Percentiles rank a stretch among this genome's conserved stretches.
Evolutionary conservation across 176 grass and related monocot species (phyloP).

Genomic region (Saccharum spontaneum): DNA sequence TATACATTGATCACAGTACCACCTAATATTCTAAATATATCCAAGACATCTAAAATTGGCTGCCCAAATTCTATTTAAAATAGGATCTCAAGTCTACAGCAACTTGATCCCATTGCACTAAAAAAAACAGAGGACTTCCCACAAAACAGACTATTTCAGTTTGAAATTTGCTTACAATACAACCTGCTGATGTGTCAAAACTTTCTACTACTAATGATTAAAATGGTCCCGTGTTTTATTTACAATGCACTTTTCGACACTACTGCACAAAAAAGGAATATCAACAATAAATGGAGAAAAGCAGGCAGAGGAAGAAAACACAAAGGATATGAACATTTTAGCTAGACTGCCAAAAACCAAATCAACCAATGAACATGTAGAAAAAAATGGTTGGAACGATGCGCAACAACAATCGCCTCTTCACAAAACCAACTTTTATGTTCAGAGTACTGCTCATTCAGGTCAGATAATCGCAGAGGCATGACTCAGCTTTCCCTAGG

Average conservation of each 20-base stretch:
- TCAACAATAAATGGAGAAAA: not conserved
- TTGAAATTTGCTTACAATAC: not conserved
- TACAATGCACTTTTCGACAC: not conserved
- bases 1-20: not conserved
- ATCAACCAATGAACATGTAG: slow-evolving; percentile 34
- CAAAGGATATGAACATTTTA: not conserved
- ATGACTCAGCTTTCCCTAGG: not conserved
- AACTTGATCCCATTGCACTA: not conserved
- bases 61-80: not conserved
- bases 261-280: not conserved
- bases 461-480: not conserved
- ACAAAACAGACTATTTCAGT: not conserved
- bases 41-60: not conserved
- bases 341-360: slow-evolving; percentile 18
- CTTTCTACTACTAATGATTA: not conserved
- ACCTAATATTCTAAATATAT: not conserved
- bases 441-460: slow-evolving; percentile 20
- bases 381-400: not conserved
- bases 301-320: slow-evolving; percentile 7
- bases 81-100: not conserved
- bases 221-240: not conserved
- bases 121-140: not conserved
- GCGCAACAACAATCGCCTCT: slow-evolving; percentile 4
- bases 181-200: not conserved
- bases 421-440: slow-evolving; percentile 25